Evolutionary conservation across 1,139 yeast species (phyloP), one percentile per base, ranked within the genome.

Genomic region (Sugiyamaella neomexicana): DNA sequence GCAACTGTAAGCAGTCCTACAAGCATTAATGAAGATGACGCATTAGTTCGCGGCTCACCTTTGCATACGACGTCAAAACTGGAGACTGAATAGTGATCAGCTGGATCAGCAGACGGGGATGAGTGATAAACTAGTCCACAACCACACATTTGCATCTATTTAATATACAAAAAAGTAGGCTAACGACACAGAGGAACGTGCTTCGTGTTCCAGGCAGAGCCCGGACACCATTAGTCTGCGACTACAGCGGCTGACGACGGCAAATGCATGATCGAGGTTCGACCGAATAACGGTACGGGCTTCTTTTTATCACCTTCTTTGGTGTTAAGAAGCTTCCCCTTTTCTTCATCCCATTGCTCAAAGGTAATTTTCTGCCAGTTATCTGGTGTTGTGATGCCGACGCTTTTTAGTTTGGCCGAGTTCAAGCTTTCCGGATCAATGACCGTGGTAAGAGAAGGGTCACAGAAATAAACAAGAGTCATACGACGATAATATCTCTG

Each of bases 381-480:
- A 12, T 62, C 59, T 5, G 75, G 76, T 47, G 67, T 74, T 20
- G 44, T 56, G 31, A 47, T 25, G 10, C 51, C 51, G 9, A 31
- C 38, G 50, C 68, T 59, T 15, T 66, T 55, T 46, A 76, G 66
- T 54, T 71, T 72, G 3, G 76, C 75, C 2, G 78, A 74, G 17
- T 68, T 60, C 29, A 76, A 60, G 8, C 68, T 64, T 25, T 73
- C 78, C 1, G 80, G 79, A 54, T 76, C 79, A 31, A 77, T 59
- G 9, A 64, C 60, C 5, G 72, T 65, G 15, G 60, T 64, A 55
- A 59, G 60, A 31, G 67, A 65, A n/a, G 72, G 77, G 56, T 74
- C 71, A 55, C 73, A 68, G 62, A 79, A 79, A 58, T 78, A 77
- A 34, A 79, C 78, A 6, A 78, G 60, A 1, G 76, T 78, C 54